Evolutionary conservation across 148 eudicot genomes (phyloP), one percentile per base, ranked within the genome.

Genomic region (Silene latifolia): DNA sequence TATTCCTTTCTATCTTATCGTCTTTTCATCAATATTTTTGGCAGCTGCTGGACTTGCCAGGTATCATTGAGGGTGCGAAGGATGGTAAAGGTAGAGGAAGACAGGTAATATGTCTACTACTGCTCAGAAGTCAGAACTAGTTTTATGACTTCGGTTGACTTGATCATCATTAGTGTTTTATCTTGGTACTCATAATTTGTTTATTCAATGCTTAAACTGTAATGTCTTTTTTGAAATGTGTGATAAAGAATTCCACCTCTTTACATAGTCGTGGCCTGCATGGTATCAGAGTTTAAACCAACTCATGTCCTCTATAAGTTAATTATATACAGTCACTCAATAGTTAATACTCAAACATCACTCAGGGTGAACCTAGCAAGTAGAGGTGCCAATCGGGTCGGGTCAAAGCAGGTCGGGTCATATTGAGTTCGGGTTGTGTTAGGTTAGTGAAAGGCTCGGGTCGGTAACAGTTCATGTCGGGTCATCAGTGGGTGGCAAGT

Each of bases 41-140:
- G 81, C 91, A 95, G 99, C 76, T 95, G 74, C 82, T 95, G 86
- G 99, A 95, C 83, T 90, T 92, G 72, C 99, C 97, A 84, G 99
- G 99, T 84, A 95, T 92, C 76, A 95, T 95, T 69, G 99, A 95
- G 77, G 97, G 97, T 86, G 99, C 97, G 21, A 95, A 95, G 85
- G 99, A 95, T 79, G 97, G 98, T 61, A 95, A 95, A 85, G 99
- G 99, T 82, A 86, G 99, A 92, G 99, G 99, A 81, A 89, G 99
- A 39, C 99, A 92, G 99, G 99, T 95, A 89, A 65, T 1, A 75
- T 64, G 17, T 39, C 35, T 21, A 17, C 66, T 48, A n/a, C 8
- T 59, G 58, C 68, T 44, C 27, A 1, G 23, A 20, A 4, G 61
- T 44, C 27, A 1, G 23, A 20, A 4, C 56, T 42, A 7, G 46